These are phyloP conservation scores for Cordyceps cicadae DNA, from an alignment of 2,329 filamentous ascomycete species.

Conservation along the genomic window DNA sequence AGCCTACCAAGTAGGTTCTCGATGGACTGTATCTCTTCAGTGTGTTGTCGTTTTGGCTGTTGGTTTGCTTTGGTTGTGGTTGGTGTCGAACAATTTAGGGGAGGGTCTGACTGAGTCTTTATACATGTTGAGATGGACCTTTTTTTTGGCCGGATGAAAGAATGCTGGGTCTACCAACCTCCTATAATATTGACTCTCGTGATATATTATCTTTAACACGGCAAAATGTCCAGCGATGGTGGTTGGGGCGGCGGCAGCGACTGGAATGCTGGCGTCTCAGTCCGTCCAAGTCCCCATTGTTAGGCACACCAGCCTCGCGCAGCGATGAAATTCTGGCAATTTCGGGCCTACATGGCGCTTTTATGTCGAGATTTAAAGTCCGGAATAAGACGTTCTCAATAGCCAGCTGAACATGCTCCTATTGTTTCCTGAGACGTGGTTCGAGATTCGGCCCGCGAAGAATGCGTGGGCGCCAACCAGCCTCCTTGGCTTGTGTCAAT, in stretches of 20 bases:
- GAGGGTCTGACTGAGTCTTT: background rate
- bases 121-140: background rate
- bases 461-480: background rate
- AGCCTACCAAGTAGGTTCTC: background rate
- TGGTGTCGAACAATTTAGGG: background rate
- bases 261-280: slow-evolving; percentile 4
- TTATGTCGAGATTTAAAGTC: background rate
- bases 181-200: background rate
- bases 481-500: background rate
- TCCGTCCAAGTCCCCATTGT: background rate
- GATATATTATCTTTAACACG: background rate
- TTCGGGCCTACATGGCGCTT: background rate
- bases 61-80: background rate
- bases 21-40: background rate
- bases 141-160: too few species aligned
- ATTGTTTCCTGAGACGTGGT: background rate
- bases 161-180: background rate
- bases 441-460: background rate
- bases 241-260: background rate
- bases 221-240: background rate
- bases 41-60: background rate
- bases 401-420: background rate
- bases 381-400: background rate
- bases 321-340: background rate
- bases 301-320: slow-evolving; percentile 2